Evolutionary conservation across 352 stramenopile species (phyloP).

Genomic region (Ochromonadaceae sp.): DNA sequence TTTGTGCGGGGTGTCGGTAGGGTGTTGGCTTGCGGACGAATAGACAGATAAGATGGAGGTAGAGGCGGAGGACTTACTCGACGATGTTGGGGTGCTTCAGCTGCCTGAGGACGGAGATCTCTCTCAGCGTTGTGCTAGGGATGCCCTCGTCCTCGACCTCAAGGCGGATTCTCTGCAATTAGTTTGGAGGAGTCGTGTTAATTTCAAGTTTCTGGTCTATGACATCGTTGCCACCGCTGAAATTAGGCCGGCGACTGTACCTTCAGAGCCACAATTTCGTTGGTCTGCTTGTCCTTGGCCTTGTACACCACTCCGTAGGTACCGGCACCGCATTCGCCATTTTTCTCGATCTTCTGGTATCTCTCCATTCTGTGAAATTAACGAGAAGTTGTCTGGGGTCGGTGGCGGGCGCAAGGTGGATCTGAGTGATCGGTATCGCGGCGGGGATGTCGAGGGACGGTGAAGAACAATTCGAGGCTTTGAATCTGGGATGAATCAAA

Average conservation of each 20-base stretch:
- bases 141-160: constrained; percentile 98
- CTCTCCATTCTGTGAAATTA: constrained; percentile 68
- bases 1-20: no score
- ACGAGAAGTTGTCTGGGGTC: no score
- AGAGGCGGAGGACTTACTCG: constrained; percentile 35
- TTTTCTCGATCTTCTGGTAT: constrained; percentile 81
- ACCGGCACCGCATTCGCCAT: constrained; percentile 68
- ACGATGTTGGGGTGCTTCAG: constrained; percentile 97
- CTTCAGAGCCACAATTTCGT: constrained; percentile 79
- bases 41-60: constrained; percentile 15
- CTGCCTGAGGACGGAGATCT: constrained; percentile 93
- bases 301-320: constrained; percentile 94
- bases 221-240: constrained; percentile 16
- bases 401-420: no score
- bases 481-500: no score
- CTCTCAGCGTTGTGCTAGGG: constrained; percentile 87
- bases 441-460: no score
- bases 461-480: no score
- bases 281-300: constrained; percentile 69
- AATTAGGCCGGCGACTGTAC: constrained; percentile 17
- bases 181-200: background rate
- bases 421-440: no score
- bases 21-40: background rate
- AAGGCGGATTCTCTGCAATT: constrained; percentile 68
- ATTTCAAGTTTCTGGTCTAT: constrained; percentile 14